Percentiles rank a stretch among this genome's conserved stretches.
phyloP scores from a whole-genome alignment of 345 rosid species.

The Arabis alpina region DNA sequence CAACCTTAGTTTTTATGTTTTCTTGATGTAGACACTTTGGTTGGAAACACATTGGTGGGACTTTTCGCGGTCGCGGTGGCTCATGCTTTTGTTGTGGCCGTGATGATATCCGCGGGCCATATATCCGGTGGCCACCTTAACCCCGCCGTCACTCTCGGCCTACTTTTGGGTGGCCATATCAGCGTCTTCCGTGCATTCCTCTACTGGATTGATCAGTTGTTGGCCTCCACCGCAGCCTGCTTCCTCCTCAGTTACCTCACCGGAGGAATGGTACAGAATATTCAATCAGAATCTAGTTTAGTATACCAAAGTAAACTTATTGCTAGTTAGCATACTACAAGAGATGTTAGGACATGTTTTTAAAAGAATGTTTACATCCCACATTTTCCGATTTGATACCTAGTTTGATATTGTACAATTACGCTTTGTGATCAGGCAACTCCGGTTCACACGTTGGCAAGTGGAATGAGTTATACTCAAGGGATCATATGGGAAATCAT shows the following conservation, averaged over 20 bases:
- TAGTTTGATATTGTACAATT: constrained; percentile 10
- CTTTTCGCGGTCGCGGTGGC: constrained; percentile 80
- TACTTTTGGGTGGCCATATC: constrained; percentile 79
- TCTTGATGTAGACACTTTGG: constrained; percentile 50
- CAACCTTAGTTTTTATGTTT: not conserved
- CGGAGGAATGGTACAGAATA: constrained; percentile 68
- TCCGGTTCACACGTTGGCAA: constrained; percentile 67
- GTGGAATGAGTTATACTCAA: constrained; percentile 68
- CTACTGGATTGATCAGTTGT: constrained; percentile 73
- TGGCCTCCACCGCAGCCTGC: constrained; percentile 80
- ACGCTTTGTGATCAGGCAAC: constrained; percentile 47
- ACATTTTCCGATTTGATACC: not conserved
- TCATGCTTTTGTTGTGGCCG: constrained; percentile 82
- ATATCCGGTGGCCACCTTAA: constrained; percentile 95
- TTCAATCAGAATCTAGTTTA: not conserved
- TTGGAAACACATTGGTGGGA: constrained; percentile 56
- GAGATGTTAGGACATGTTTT: not conserved
- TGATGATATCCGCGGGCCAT: constrained; percentile 87
- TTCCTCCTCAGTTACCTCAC: constrained; percentile 84
- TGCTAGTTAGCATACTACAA: not conserved
- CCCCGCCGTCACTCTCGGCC: constrained; percentile 88
- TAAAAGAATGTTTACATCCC: not conserved
- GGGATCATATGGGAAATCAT: constrained; percentile 80
- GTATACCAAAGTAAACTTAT: not conserved
- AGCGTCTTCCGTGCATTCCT: constrained; percentile 71